Percentiles rank a stretch among this genome's conserved stretches.
These are phyloP conservation scores for Erodium chrysanthum DNA, from an alignment of 441 rosid genomes.

Conservation along the genomic window DNA sequence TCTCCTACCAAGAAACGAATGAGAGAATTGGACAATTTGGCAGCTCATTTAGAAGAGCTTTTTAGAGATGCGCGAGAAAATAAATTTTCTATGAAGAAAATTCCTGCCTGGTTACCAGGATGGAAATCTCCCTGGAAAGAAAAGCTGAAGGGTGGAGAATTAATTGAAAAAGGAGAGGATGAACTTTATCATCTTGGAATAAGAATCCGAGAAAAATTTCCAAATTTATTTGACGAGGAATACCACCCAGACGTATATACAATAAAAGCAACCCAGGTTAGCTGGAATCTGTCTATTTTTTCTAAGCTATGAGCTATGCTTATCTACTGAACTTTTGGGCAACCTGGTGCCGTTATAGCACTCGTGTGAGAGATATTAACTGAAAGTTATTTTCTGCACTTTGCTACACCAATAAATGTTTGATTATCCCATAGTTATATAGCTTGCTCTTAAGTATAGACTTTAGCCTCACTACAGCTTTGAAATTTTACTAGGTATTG, in stretches of 20 bases:
- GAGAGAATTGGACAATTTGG: constrained; percentile 56
- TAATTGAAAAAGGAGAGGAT: constrained; percentile 62
- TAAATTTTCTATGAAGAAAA: constrained; percentile 29
- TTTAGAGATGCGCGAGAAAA: constrained; percentile 46
- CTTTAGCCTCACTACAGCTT: too few relatives aligned
- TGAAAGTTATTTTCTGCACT: too few relatives aligned
- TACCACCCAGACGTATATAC: constrained; percentile 82
- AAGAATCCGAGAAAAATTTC: constrained; percentile 62
- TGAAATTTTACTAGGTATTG: too few relatives aligned
- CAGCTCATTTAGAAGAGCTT: constrained; percentile 48
- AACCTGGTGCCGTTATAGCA: too few relatives aligned
- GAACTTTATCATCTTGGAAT: constrained; percentile 74
- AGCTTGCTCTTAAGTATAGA: too few relatives aligned
- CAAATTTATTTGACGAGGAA: constrained; percentile 53
- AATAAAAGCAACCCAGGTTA: constrained; percentile 74
- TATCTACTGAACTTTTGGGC: not conserved
- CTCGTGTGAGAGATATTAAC: too few relatives aligned
- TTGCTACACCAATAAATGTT: too few relatives aligned
- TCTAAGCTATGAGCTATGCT: constrained; percentile 1
- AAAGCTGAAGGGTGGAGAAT: constrained; percentile 74
- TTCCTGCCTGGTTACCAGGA: constrained; percentile 62
- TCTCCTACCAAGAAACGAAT: constrained; percentile 83
- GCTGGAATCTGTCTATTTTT: constrained; percentile 12
- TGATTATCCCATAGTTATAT: too few relatives aligned
- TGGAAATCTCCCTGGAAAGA: constrained; percentile 88